Percentiles rank a stretch among this genome's conserved stretches.
Conservation (phyloP, 2,329 filamentous ascomycete species). For the Clonostachys rhizophaga region DNA sequence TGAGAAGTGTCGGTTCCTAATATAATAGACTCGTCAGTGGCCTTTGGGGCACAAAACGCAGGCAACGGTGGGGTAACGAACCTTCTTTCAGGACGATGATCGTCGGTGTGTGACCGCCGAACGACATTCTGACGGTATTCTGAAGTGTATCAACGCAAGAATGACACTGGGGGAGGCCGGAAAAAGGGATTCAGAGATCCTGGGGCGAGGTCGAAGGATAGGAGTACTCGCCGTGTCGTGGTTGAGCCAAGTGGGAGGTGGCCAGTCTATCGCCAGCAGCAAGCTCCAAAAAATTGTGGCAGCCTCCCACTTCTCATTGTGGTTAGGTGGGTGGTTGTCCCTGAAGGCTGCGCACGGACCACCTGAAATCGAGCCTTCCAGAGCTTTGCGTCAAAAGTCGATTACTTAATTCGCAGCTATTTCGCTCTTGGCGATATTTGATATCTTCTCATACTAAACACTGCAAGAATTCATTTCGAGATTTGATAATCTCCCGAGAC, state of each 20-base stretch:
- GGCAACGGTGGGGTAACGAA: constrained; percentile 47
- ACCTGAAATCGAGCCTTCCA: too few relatives aligned
- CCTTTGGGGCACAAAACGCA: constrained; percentile 2
- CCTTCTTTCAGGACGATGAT: constrained; percentile 98
- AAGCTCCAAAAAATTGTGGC: constrained; percentile 47
- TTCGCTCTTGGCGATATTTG: too few relatives aligned
- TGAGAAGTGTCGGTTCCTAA: constrained; percentile 95
- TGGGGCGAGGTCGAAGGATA: constrained; percentile 8
- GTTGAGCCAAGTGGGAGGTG: background rate
- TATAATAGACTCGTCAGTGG: constrained; percentile 9
- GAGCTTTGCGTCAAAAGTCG: too few relatives aligned
- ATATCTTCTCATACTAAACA: too few relatives aligned
- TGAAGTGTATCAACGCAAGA: constrained; percentile 1
- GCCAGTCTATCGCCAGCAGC: background rate
- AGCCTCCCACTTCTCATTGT: constrained; percentile 27
- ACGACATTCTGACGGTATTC: constrained; percentile 65
- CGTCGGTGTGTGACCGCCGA: constrained; percentile 94
- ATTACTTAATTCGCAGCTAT: too few relatives aligned
- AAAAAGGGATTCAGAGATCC: background rate
- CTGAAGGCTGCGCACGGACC: too few relatives aligned
- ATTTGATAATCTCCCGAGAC: too few relatives aligned
- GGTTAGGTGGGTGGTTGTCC: too few relatives aligned
- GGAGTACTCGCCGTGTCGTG: background rate
- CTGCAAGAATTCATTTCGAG: too few relatives aligned
- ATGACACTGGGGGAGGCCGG: constrained; percentile 1